phyloP scores from a whole-genome alignment of 2,329 filamentous ascomycete species.

The Cercospora janseana region DNA sequence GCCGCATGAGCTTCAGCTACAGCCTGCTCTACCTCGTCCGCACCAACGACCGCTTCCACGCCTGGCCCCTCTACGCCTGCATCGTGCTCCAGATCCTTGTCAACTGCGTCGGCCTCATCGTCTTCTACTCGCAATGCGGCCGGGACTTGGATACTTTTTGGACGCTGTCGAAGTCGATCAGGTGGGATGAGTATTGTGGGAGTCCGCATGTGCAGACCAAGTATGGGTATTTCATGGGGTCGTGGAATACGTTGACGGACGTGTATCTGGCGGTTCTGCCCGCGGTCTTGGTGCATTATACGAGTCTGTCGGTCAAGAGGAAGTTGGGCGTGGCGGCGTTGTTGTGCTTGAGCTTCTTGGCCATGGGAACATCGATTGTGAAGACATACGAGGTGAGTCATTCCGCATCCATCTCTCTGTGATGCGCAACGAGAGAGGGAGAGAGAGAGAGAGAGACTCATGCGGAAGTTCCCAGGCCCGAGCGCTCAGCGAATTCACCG shows the following conservation, averaged over 20 bases:
- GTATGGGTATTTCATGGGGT: constrained; percentile 26
- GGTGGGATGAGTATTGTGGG: constrained; percentile 25
- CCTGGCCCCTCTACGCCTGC: constrained; percentile 32
- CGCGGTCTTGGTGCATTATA: constrained; percentile 34
- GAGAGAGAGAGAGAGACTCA: too few relatives aligned
- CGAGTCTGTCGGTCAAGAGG: constrained; percentile 27
- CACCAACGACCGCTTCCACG: constrained; percentile 29
- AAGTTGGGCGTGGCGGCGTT: constrained; percentile 22
- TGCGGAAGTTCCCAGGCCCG: too few relatives aligned
- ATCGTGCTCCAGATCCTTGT: constrained; percentile 31
- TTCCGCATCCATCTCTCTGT: neutral
- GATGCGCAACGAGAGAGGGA: neutral
- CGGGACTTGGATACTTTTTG: constrained; percentile 27
- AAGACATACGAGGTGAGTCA: constrained; percentile 33
- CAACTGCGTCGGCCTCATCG: constrained; percentile 28
- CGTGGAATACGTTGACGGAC: constrained; percentile 35
- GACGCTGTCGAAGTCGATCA: constrained; percentile 24
- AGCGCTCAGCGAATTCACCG: constrained; percentile 28
- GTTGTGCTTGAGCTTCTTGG: constrained; percentile 20
- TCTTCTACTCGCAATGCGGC: constrained; percentile 33
- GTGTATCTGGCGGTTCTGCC: constrained; percentile 33
- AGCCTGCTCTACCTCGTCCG: constrained; percentile 33
- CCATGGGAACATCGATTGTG: constrained; percentile 34
- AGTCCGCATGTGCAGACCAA: constrained; percentile 26
- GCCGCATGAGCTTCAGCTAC: constrained; percentile 32